Evolutionary conservation across 169 alveolate genomes (phyloP).

Genomic region (Plasmodium vivax): DNA sequence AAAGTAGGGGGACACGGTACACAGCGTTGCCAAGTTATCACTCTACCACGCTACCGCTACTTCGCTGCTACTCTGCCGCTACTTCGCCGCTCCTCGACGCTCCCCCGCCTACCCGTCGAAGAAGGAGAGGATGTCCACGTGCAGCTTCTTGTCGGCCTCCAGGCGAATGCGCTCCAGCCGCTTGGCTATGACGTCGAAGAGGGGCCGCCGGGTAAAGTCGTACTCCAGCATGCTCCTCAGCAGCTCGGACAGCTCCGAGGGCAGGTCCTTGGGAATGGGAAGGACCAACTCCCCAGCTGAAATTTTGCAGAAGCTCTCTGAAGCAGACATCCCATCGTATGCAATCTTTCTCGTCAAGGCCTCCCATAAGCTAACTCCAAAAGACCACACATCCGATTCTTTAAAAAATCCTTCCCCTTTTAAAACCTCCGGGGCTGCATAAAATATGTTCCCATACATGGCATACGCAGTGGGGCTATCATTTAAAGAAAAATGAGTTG

Average conservation of each 20-base stretch:
- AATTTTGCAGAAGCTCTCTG: constrained; percentile 62
- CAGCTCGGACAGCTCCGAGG: constrained; percentile 31
- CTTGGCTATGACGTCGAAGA: constrained; percentile 53
- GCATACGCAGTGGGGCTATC: constrained; percentile 80
- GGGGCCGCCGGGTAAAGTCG: constrained; percentile 70
- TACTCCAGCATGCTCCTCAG: constrained; percentile 49
- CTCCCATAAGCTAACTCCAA: constrained; percentile 78
- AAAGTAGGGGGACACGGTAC: not conserved
- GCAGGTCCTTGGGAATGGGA: constrained; percentile 70
- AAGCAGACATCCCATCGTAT: constrained; percentile 78
- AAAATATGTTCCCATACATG: constrained; percentile 79
- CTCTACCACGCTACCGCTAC: not conserved
- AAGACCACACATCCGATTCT: constrained; percentile 84
- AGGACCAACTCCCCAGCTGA: constrained; percentile 57
- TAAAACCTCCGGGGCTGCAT: constrained; percentile 83
- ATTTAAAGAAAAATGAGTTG: constrained; percentile 70
- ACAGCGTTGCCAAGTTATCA: too few species aligned
- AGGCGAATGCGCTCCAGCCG: constrained; percentile 30
- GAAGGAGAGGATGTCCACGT: constrained; percentile 49
- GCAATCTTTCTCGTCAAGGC: constrained; percentile 75
- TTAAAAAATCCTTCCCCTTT: constrained; percentile 82
- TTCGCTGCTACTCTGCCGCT: not conserved
- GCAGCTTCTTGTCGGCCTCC: constrained; percentile 37
- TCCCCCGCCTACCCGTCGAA: constrained; percentile 20
- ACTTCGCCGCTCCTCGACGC: not conserved